phyloP scores from a whole-genome alignment of 306 rosid genomes.

The Sicyos edulis region DNA sequence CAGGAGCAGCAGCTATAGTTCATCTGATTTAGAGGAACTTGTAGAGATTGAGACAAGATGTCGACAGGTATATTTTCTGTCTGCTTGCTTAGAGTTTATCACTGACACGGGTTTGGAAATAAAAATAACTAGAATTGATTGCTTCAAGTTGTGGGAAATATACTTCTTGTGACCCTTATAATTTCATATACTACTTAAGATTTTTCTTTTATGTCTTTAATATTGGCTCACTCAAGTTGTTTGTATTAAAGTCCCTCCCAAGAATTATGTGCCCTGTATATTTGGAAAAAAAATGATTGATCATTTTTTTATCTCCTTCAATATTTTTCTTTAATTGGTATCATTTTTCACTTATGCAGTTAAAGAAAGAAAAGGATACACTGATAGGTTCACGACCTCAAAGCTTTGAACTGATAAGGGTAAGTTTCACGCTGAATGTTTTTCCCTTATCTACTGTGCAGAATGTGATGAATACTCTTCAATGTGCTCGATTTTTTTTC shows the following conservation, averaged over 20 bases:
- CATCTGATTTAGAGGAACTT: constrained; percentile 45
- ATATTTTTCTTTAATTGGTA: neutral
- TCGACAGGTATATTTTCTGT: constrained; percentile 46
- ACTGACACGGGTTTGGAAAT: neutral
- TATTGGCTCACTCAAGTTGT: too few species aligned
- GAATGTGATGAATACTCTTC: neutral
- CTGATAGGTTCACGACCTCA: constrained; percentile 51
- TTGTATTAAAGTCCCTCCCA: neutral
- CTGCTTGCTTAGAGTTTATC: constrained; percentile 3
- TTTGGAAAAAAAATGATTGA: neutral
- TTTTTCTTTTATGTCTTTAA: too few species aligned
- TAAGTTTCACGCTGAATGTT: constrained; percentile 18
- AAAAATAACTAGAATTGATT: constrained; percentile 6
- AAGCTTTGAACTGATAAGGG: constrained; percentile 49
- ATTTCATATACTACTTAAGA: too few species aligned
- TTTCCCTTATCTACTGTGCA: neutral
- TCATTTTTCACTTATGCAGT: constrained; percentile 40
- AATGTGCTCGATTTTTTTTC: neutral
- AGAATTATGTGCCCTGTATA: constrained; percentile 1
- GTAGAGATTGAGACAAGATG: constrained; percentile 45
- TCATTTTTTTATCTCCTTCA: neutral
- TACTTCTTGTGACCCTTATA: neutral
- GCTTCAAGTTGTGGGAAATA: neutral
- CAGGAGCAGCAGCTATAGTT: constrained; percentile 26
- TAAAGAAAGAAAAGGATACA: constrained; percentile 51